Percentiles rank a stretch among this genome's conserved stretches.
phyloP scores from a whole-genome alignment of 2,329 filamentous ascomycete species.

The Celoporthe dispersa region DNA sequence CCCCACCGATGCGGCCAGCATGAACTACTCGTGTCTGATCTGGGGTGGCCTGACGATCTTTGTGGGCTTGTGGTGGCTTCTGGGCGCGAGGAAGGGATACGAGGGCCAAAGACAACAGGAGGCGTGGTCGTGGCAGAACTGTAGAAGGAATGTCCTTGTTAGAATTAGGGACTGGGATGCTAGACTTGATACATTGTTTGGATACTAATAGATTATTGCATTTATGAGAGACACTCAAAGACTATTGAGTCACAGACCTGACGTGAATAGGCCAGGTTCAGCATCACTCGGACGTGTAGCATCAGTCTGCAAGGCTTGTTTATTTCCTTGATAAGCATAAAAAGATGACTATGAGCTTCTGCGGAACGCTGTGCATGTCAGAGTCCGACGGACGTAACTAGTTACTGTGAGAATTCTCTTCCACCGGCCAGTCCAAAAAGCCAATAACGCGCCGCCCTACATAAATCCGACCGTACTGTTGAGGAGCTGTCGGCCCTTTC shows the following conservation, averaged over 20 bases:
- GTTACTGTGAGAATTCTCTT: neutral
- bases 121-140: slow-evolving; percentile 23
- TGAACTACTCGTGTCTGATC: slow-evolving; percentile 56
- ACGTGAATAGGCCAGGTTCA: too few relatives aligned
- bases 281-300: too few relatives aligned
- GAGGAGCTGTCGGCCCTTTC: too few relatives aligned
- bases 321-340: too few relatives aligned
- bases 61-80: slow-evolving; percentile 48
- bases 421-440: neutral
- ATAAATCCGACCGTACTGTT: neutral
- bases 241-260: neutral
- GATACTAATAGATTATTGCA: neutral
- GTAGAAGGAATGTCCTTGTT: neutral
- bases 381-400: neutral
- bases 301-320: too few relatives aligned
- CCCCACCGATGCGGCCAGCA: slow-evolving; percentile 46
- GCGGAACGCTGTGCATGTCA: too few relatives aligned
- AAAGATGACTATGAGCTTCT: too few relatives aligned
- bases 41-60: slow-evolving; percentile 47
- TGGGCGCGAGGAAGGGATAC: slow-evolving; percentile 34
- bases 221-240: neutral
- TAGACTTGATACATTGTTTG: neutral
- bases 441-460: neutral
- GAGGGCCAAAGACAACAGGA: slow-evolving; percentile 30
- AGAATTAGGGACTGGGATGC: neutral